These are phyloP conservation scores for Corniculantispora saksenae DNA, from an alignment of 2,329 filamentous ascomycete genomes.

Conservation along the genomic window DNA sequence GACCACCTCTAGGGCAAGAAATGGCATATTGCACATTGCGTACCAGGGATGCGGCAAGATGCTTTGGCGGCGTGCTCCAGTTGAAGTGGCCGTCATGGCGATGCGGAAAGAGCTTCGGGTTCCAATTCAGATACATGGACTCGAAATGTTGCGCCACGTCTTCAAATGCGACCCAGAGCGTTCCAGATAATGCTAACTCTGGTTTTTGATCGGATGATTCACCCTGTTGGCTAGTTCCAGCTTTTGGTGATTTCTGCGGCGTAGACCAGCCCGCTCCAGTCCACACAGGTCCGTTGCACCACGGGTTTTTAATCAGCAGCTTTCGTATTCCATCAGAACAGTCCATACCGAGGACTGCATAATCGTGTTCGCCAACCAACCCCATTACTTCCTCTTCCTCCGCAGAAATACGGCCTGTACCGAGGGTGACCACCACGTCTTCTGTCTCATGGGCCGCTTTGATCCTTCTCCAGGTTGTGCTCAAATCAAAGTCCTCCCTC, in stretches of 20 bases:
- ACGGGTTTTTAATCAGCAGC: conserved; percentile 91
- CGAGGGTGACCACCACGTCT: conserved; percentile 85
- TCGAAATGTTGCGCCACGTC: conserved; percentile 90
- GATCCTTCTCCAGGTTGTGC: conserved; percentile 76
- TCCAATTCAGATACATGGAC: conserved; percentile 97
- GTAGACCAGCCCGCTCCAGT: conserved; percentile 45
- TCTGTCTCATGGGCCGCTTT: conserved; percentile 72
- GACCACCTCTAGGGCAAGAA: conserved; percentile 56
- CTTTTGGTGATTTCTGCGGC: conserved; percentile 14
- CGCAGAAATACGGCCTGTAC: conserved; percentile 78
- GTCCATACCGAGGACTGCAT: conserved; percentile 83
- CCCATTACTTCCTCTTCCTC: conserved; percentile 80
- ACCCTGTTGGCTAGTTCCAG: not conserved
- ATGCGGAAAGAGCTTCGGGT: conserved; percentile 76
- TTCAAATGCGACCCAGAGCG: conserved; percentile 90
- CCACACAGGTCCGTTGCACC: conserved; percentile 81
- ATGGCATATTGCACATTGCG: conserved; percentile 75
- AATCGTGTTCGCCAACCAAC: conserved; percentile 88
- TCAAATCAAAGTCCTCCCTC: conserved; percentile 73
- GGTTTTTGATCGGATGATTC: not conserved
- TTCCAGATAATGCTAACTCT: conserved; percentile 53
- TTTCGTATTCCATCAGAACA: conserved; percentile 59
- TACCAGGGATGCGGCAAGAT: conserved; percentile 56
- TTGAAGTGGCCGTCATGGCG: conserved; percentile 88
- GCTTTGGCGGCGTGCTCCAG: conserved; percentile 66